phyloP scores from a whole-genome alignment of 257 asterid species.

The Fraxinus excelsior region DNA sequence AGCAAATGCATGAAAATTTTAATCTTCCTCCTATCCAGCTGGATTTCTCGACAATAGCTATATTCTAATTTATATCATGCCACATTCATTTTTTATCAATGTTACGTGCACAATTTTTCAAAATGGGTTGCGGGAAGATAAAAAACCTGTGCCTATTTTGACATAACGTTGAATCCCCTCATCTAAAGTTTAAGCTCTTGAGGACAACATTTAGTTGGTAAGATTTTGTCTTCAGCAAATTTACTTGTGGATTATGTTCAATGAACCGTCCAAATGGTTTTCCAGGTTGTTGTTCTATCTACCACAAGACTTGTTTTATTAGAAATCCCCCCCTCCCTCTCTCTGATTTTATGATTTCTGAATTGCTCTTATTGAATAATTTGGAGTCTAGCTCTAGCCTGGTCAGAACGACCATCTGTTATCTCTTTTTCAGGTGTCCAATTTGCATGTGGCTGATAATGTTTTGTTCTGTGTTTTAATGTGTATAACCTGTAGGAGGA shows the following conservation, averaged over 20 bases:
- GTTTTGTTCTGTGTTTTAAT: constrained; percentile 17
- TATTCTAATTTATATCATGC: not conserved
- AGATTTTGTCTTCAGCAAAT: not conserved
- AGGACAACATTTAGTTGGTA: not conserved
- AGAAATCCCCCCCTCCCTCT: not conserved
- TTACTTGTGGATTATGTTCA: not conserved
- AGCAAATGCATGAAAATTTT: not conserved
- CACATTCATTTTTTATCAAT: not conserved
- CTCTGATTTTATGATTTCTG: not conserved
- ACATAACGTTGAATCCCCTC: not conserved
- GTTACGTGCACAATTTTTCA: not conserved
- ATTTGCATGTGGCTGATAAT: constrained; percentile 4
- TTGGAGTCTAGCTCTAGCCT: not conserved
- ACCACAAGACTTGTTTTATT: not conserved
- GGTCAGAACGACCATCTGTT: not conserved
- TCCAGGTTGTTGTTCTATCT: not conserved
- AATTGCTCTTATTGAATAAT: no score
- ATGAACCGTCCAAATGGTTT: not conserved
- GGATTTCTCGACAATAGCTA: not conserved
- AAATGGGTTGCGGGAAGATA: not conserved
- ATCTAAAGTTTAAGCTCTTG: not conserved
- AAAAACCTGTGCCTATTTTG: not conserved
- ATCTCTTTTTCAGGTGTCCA: not conserved
- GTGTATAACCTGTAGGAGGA: constrained; percentile 60
- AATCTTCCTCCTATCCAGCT: not conserved